Conservation (phyloP, 2,329 filamentous ascomycete species). For the Neurospora sp. region DNA sequence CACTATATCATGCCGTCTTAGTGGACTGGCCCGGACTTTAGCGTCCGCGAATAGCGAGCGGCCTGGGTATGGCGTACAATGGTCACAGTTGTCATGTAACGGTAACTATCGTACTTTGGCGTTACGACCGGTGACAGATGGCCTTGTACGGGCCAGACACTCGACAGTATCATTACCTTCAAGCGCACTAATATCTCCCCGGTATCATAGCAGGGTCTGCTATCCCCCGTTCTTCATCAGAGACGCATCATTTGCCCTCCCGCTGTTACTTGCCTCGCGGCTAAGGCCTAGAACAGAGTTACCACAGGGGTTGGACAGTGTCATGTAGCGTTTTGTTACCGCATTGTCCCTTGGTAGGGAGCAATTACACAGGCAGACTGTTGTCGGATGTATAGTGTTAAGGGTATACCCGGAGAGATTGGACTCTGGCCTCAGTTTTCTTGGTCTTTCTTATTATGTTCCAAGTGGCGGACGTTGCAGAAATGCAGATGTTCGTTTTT, state of each 20-base stretch:
- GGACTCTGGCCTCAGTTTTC: not conserved
- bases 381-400: not conserved
- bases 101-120: not conserved
- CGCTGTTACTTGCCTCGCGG: not conserved
- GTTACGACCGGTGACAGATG: not conserved
- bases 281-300: not conserved
- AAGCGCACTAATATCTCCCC: not conserved
- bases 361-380: not conserved
- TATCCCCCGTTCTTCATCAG: not conserved
- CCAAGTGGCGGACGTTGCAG: not conserved
- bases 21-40: not conserved
- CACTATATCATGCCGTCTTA: not conserved
- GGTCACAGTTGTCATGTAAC: not conserved
- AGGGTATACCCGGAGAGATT: not conserved
- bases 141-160: not conserved
- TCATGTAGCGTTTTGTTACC: not conserved
- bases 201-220: not conserved
- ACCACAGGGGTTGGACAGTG: not conserved
- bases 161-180: not conserved
- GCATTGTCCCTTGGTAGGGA: not conserved
- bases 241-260: not conserved
- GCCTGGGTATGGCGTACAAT: not conserved
- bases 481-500: not conserved
- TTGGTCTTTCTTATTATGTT: not conserved
- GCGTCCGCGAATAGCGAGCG: not conserved